A percentile compares a stretch with the other conserved stretches of the same genome.
phyloP scores from a whole-genome alignment of 2,329 filamentous ascomycete species.

The Sporothrix humicola region DNA sequence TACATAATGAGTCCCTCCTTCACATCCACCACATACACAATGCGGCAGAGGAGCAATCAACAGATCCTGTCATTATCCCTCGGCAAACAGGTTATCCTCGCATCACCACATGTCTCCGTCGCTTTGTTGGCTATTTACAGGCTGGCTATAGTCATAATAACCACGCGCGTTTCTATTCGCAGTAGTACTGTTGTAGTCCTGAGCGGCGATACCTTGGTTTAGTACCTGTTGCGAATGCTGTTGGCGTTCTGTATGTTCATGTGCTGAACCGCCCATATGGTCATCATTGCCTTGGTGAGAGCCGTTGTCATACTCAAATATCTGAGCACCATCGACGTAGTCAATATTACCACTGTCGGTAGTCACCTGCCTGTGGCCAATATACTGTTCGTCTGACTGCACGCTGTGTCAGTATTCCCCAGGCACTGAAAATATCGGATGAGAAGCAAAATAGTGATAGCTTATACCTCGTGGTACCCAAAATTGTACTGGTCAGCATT shows the following conservation, averaged over 20 bases:
- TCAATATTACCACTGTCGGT: constrained; percentile 39
- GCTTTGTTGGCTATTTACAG: constrained; percentile 34
- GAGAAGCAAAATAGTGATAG: neutral
- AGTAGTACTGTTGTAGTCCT: neutral
- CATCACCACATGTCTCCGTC: constrained; percentile 42
- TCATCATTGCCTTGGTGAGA: constrained; percentile 30
- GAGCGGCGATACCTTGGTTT: constrained; percentile 8
- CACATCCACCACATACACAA: too few species aligned
- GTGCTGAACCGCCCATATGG: neutral
- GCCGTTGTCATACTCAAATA: constrained; percentile 47
- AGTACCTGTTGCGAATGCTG: constrained; percentile 22
- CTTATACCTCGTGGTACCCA: constrained; percentile 48
- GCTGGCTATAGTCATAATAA: constrained; percentile 41
- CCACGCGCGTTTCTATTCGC: constrained; percentile 30
- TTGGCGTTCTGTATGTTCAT: neutral
- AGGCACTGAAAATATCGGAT: neutral
- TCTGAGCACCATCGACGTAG: constrained; percentile 46
- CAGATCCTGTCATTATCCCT: too few species aligned
- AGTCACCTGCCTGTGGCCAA: constrained; percentile 40
- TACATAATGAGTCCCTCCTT: too few species aligned
- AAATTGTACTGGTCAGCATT: constrained; percentile 44
- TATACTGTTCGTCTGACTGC: constrained; percentile 42
- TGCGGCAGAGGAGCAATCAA: too few species aligned
- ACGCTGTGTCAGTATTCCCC: neutral
- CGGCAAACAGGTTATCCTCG: too few species aligned